A percentile compares a stretch with the other conserved stretches of the same genome.
Conservation (phyloP, 768 basidiomycete genomes). For the Crepidotus variabilis region DNA sequence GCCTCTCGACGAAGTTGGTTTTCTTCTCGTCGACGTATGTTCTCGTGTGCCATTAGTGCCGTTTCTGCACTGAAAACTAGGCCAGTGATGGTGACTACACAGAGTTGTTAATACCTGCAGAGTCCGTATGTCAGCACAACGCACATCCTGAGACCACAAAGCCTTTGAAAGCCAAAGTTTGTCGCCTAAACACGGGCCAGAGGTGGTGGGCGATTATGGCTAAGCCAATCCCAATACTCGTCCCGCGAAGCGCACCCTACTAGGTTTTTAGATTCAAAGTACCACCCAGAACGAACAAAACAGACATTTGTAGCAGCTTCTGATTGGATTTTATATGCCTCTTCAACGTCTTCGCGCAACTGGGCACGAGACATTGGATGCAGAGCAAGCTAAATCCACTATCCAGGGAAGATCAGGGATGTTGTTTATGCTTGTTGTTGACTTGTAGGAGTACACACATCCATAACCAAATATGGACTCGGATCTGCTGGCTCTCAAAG, state of each 20-base stretch:
- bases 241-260: slow-evolving; percentile 53
- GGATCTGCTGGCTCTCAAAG: neutral
- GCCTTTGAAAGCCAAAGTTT: slow-evolving; percentile 77
- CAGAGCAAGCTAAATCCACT: neutral
- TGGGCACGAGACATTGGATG: slow-evolving; percentile 32
- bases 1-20: slow-evolving; percentile 70
- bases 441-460: neutral
- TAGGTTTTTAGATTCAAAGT: slow-evolving; percentile 3
- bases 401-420: neutral
- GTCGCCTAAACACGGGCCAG: slow-evolving; percentile 80
- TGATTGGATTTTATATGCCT: slow-evolving; percentile 57
- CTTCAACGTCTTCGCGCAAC: slow-evolving; percentile 50
- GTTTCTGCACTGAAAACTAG: slow-evolving; percentile 74
- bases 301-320: slow-evolving; percentile 53
- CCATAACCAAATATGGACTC: neutral
- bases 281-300: slow-evolving; percentile 13
- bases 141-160: slow-evolving; percentile 73
- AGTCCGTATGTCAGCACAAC: slow-evolving; percentile 20
- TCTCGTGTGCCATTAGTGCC: slow-evolving; percentile 71
- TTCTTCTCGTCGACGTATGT: slow-evolving; percentile 60
- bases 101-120: slow-evolving; percentile 7
- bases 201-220: slow-evolving; percentile 60
- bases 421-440: neutral
- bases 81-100: slow-evolving; percentile 57
- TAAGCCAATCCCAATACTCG: slow-evolving; percentile 54